Conservation (phyloP, 148 eudicot species). For the Rhododendron henanense region DNA sequence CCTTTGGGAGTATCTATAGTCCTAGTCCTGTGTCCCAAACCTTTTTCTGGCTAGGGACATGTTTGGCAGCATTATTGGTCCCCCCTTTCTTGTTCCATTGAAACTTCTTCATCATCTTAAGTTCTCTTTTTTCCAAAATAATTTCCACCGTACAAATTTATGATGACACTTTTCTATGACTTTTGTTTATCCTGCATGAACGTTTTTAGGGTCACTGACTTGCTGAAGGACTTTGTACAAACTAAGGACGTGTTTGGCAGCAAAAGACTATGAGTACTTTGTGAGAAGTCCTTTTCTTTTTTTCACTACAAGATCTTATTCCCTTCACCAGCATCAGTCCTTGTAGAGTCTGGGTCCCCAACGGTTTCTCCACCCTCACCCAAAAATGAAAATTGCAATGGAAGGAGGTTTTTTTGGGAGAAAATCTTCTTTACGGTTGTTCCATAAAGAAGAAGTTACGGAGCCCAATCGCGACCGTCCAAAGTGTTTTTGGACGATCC, state of each 20-base stretch:
- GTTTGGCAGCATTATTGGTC: neutral
- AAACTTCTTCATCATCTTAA: neutral
- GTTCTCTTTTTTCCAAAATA: neutral
- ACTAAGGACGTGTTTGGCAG: neutral
- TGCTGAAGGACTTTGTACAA: neutral
- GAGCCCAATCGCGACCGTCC: no score
- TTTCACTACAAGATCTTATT: neutral
- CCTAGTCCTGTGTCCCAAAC: neutral
- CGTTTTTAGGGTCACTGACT: neutral
- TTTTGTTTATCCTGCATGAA: neutral
- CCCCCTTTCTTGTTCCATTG: neutral
- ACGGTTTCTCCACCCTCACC: neutral
- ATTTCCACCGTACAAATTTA: neutral
- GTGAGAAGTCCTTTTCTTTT: neutral
- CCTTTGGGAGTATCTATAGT: neutral
- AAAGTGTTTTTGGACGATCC: no score
- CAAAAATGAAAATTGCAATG: neutral
- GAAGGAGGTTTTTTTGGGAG: neutral
- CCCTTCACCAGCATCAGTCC: neutral
- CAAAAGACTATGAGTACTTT: neutral
- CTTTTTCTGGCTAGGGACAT: neutral
- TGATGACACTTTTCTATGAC: neutral
- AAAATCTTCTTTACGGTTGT: no score
- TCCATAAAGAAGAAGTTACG: no score
- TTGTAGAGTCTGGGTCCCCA: neutral